Evolutionary conservation across 345 rosid species (phyloP), one percentile per base, ranked within the genome.

Genomic region (Durio zibethinus): DNA sequence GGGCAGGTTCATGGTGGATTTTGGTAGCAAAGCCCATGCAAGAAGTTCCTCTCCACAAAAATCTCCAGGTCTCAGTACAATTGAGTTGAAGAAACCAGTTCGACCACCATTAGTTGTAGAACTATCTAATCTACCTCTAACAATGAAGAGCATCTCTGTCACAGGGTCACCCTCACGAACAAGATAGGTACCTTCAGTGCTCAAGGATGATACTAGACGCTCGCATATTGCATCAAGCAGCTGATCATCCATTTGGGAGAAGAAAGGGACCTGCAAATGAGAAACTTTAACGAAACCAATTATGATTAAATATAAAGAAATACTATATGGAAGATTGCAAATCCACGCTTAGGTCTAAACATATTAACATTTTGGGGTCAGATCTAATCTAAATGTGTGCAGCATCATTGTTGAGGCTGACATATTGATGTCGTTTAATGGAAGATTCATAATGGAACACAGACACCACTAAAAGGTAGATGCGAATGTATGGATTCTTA

Each of bases 111-210:
- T 91, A 16, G 97, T 93, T 35, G 98, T 93, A 10, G 90, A 91
- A 86, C 99, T 96, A 82, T 92, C 99, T 29, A 91, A 89, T 76
- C 90, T 86, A 65, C 97, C 99, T 83, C 98, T 85, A 76, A 92
- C 88, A 21, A 92, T 88, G 50, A 96, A 96, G 60, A 96, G 91
- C 99, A 96, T 93, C 83, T 93, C 97, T 0, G 92, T 83, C 50
- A 96, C 92, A 0, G 97, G 93, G 81, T 96, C 98, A 47, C 98
- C 98, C 85, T 96, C 98, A 35, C 98, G 92, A 25, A 93, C 99
- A 77, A 96, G 85, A 84, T 86, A 89, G 47, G 94, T 93, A 72
- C 89, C 90, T 80, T 92, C 89, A 0, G 94, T 96, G 78, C 91
- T 89, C 83, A 96, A 85, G 47, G 89, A 93, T 21, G 98, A 96